Evolutionary conservation across 1,284 basidiomycete genomes (phyloP).

Genomic region (Hymenochaete sp.): DNA sequence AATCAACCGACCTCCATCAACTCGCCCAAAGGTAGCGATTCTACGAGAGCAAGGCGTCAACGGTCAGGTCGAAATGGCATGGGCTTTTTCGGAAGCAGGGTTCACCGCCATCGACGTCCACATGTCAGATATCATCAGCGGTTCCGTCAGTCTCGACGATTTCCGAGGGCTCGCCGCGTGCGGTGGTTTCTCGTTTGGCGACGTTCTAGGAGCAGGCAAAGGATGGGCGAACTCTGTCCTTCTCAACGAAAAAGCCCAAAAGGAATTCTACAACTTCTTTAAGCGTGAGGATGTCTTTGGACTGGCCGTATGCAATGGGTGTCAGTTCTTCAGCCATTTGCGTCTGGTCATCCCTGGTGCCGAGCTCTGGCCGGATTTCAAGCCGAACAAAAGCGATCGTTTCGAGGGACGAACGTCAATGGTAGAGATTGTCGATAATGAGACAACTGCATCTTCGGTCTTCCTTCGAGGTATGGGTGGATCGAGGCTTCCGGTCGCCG

Average conservation of each 20-base stretch:
- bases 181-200: conserved; percentile 98
- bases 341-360: conserved; percentile 84
- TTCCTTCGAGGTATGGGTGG: conserved; percentile 88
- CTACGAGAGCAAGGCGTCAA: conserved; percentile 98
- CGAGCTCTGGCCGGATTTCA: conserved; percentile 84
- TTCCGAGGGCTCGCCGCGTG: conserved; percentile 93
- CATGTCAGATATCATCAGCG: conserved; percentile 92
- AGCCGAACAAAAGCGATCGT: conserved; percentile 79
- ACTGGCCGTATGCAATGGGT: conserved; percentile 96
- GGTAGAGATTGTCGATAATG: conserved; percentile 64
- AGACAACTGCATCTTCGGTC: conserved; percentile 54
- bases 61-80: conserved; percentile 97
- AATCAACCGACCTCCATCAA: conserved; percentile 30
- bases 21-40: conserved; percentile 86
- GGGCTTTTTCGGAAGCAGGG: conserved; percentile 89
- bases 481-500: conserved; percentile 81
- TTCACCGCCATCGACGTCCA: conserved; percentile 95
- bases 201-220: conserved; percentile 94
- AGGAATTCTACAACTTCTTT: conserved; percentile 81
- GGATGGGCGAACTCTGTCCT: conserved; percentile 96
- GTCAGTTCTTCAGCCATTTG: conserved; percentile 91
- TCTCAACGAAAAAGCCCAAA: conserved; percentile 65
- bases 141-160: conserved; percentile 48
- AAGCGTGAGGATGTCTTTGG: conserved; percentile 74
- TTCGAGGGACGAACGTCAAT: conserved; percentile 86